Conservation (phyloP, 176 grass and related monocot genomes). For the Coix lacrymajobi region DNA sequence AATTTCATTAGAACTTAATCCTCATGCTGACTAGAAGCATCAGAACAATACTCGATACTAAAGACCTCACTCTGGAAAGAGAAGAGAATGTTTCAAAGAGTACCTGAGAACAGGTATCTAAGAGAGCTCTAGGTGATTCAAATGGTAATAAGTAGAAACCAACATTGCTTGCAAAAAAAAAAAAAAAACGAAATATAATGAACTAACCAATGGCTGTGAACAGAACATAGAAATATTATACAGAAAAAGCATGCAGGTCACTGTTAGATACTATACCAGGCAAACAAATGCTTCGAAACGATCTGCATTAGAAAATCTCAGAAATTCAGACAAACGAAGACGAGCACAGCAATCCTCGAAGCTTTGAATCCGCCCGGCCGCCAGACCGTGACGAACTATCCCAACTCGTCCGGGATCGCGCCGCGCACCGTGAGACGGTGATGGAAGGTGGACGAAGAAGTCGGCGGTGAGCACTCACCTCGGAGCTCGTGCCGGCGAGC, state of each 20-base stretch:
- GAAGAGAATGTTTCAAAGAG: conserved; percentile 52
- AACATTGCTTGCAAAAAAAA: not conserved
- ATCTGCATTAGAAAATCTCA: not conserved
- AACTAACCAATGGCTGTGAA: not conserved
- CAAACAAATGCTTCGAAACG: not conserved
- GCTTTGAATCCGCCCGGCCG: too few relatives aligned
- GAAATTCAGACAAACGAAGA: not conserved
- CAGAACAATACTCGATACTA: conserved; percentile 60
- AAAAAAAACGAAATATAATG: not conserved
- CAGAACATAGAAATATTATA: not conserved
- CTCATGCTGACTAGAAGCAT: conserved; percentile 46
- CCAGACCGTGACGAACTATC: not conserved
- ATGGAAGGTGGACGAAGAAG: not conserved
- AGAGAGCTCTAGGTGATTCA: not conserved
- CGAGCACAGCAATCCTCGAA: not conserved
- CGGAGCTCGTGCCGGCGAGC: not conserved
- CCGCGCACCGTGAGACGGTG: not conserved
- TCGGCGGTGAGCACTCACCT: not conserved
- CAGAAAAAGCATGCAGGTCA: not conserved
- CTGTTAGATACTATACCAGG: not conserved
- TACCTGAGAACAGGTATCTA: conserved; percentile 11
- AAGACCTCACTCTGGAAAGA: conserved; percentile 70
- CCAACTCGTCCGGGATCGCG: not conserved
- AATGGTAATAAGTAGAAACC: too few relatives aligned
- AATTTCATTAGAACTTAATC: conserved; percentile 61